phyloP scores from a whole-genome alignment of 345 rosid species.

The Crucihimalaya himalaica region DNA sequence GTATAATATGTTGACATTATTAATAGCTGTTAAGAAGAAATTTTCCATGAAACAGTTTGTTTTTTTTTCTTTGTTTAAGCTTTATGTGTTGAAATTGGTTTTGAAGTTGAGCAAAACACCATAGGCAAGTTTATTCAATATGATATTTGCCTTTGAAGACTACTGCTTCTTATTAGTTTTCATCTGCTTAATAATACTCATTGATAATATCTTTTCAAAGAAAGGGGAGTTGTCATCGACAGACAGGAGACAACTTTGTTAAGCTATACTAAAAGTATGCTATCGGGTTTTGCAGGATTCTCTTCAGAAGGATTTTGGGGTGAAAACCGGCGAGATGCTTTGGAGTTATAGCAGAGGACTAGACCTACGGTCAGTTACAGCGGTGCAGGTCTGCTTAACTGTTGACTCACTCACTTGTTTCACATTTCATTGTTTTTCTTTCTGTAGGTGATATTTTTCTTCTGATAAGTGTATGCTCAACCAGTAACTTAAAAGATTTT shows the following conservation, averaged over 20 bases:
- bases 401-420: conserved; percentile 15
- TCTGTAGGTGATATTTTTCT: conserved; percentile 5
- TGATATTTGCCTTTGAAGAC: neutral
- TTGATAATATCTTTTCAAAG: neutral
- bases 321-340: conserved; percentile 93
- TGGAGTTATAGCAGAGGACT: conserved; percentile 93
- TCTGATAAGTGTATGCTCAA: neutral
- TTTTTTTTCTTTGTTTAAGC: neutral
- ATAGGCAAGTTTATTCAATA: neutral
- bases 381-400: conserved; percentile 62
- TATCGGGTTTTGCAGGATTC: conserved; percentile 54
- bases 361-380: conserved; percentile 72
- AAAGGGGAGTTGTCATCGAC: neutral
- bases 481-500: conserved; percentile 18
- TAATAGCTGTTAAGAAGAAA: neutral
- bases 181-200: neutral
- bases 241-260: conserved; percentile 6
- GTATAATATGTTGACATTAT: neutral
- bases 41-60: neutral
- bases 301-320: conserved; percentile 85
- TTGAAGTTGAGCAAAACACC: neutral
- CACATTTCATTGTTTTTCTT: conserved; percentile 5
- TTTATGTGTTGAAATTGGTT: neutral
- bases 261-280: conserved; percentile 3
- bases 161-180: neutral